Base-by-base conservation (phyloP, 2,329 filamentous ascomycete species). In the Huntiella moniliformis region DNA sequence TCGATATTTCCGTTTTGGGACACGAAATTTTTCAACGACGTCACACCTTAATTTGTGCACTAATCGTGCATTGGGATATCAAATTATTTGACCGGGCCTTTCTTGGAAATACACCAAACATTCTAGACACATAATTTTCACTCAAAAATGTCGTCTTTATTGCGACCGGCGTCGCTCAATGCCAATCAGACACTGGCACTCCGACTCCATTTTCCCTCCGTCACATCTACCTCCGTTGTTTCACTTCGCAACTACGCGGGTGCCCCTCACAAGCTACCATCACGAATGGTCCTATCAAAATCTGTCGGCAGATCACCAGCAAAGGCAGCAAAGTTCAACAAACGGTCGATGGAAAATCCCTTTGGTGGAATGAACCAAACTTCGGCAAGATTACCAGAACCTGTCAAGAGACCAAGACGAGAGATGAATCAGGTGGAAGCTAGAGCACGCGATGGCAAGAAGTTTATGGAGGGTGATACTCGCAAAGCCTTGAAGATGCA, bases 401-500 rank as follows among this genome's bases (percentile, higher is more conserved):
- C 22, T 28, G 6, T 28, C 22, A 28, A 28, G 22, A 28, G 5
- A 28, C 22, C 22, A 28, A 28, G 22, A 28, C 22, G 22, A 28
- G 22, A 28, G 2, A 28, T 28, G 22, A 3, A 28, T 28, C 22
- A 6, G 2, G 22, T 8, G 22, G 22, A 28, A 28, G 22, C 22
- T 28, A 28, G 22, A 28, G 22, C 7, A 28, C 22, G 55, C 32
- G 58, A 58, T 44, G 56, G 60, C 51, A 51, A 56, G 48, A 56
- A 63, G 53, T 63, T 58, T 65, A 54, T 53, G 43, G 51, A 52
- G 35, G 53, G 49, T 39, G 59, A 62, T 52, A 56, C 62, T 60
- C 67, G 58, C 61, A 87, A 92, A 58, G 87, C 88, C 4, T 67
- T 96, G 60, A 94, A 92, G 64, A 96, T 96, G 88, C 88, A 95